These are phyloP conservation scores for Phialophora tarda DNA, from an alignment of 2,329 filamentous ascomycete species.

Conservation along the genomic window DNA sequence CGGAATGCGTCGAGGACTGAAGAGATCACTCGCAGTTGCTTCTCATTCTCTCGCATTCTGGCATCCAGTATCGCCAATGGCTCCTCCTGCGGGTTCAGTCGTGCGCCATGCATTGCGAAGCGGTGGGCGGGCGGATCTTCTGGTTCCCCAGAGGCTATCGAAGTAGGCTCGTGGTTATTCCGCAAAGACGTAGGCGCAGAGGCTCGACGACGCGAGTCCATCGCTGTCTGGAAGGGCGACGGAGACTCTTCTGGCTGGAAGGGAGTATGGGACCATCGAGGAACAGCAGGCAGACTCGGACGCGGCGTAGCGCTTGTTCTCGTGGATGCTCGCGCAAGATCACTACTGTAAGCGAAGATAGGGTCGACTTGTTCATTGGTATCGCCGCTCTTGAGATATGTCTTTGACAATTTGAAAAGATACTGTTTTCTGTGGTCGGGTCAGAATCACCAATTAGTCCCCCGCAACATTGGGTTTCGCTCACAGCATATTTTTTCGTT, in stretches of 20 bases:
- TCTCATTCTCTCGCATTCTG: slow-evolving; percentile 30
- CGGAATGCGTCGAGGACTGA: slow-evolving; percentile 32
- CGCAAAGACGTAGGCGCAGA: slow-evolving; percentile 5
- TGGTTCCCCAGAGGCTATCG: background rate
- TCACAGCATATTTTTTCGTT: slow-evolving; percentile 34
- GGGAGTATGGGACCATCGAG: slow-evolving; percentile 25
- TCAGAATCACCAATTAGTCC: background rate
- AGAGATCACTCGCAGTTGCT: slow-evolving; percentile 29
- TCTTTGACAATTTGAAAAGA: slow-evolving; percentile 39
- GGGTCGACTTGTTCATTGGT: slow-evolving; percentile 30
- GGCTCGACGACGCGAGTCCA: slow-evolving; percentile 14
- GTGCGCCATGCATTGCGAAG: slow-evolving; percentile 4
- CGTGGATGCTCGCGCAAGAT: slow-evolving; percentile 11
- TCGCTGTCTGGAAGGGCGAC: slow-evolving; percentile 11
- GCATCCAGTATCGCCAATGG: slow-evolving; percentile 22
- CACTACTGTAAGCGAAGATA: slow-evolving; percentile 28
- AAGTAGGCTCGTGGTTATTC: background rate
- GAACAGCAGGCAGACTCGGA: slow-evolving; percentile 17
- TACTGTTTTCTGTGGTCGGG: slow-evolving; percentile 28
- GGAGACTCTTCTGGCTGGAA: slow-evolving; percentile 10
- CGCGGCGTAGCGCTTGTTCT: slow-evolving; percentile 22
- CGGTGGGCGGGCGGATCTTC: slow-evolving; percentile 1
- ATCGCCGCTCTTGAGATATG: slow-evolving; percentile 33
- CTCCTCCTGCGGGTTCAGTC: slow-evolving; percentile 18
- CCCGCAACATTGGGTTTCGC: background rate